Conservation (phyloP, 768 basidiomycete genomes). For the Suillus clintonianus region DNA sequence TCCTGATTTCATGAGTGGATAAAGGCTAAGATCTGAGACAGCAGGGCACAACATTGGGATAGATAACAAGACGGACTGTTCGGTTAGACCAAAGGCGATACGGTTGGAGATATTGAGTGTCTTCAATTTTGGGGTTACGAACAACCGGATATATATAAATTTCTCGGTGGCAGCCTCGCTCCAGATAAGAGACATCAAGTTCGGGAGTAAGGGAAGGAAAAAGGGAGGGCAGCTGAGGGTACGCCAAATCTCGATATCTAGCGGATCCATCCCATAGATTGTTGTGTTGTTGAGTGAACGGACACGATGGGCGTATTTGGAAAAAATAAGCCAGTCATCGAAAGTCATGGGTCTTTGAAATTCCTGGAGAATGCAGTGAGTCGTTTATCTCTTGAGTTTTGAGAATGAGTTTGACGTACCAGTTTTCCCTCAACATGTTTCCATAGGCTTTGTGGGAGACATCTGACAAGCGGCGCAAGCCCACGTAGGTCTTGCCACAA, state of each 20-base stretch:
- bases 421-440: neutral
- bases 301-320: constrained; percentile 3
- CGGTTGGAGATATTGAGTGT: neutral
- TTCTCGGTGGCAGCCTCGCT: too few relatives aligned
- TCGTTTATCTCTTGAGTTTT: neutral
- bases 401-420: neutral
- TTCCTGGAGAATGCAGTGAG: neutral
- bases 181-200: neutral
- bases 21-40: neutral
- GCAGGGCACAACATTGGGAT: neutral
- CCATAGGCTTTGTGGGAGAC: neutral
- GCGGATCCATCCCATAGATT: too few relatives aligned
- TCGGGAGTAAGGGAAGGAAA: neutral
- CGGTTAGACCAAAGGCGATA: neutral
- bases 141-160: too few relatives aligned
- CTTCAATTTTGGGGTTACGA: neutral
- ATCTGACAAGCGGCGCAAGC: neutral
- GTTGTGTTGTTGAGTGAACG: neutral
- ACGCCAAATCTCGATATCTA: neutral
- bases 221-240: neutral
- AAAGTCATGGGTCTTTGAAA: neutral
- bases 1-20: neutral
- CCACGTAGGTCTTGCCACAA: neutral
- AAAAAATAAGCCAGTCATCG: neutral
- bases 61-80: neutral